A percentile compares a stretch with the other conserved stretches of the same genome.
These are phyloP conservation scores for Ceratobasidium sp. DNA, from an alignment of 1,284 basidiomycete species.

Conservation along the genomic window DNA sequence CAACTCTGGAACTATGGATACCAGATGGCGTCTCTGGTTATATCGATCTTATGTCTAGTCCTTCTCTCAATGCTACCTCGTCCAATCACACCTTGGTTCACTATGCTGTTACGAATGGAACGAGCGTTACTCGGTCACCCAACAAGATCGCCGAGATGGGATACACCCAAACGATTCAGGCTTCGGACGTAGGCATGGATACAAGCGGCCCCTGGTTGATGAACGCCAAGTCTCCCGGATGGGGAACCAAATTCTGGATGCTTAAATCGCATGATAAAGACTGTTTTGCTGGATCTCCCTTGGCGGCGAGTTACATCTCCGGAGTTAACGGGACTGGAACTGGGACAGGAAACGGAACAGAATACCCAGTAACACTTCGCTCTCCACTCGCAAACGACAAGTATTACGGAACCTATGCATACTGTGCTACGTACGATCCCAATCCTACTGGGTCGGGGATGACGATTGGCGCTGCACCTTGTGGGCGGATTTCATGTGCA, in stretches of 20 bases:
- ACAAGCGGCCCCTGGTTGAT: background rate
- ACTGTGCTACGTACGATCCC: conserved; percentile 29
- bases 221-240: conserved; percentile 18
- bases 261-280: conserved; percentile 28
- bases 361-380: conserved; percentile 33
- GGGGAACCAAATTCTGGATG: conserved; percentile 30
- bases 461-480: conserved; percentile 22
- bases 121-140: background rate
- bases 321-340: background rate
- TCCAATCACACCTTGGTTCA: background rate
- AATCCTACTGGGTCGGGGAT: conserved; percentile 16
- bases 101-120: background rate
- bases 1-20: conserved; percentile 5
- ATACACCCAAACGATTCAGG: background rate
- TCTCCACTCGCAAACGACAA: background rate
- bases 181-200: background rate
- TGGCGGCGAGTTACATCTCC: background rate
- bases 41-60: conserved; percentile 5
- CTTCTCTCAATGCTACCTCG: background rate
- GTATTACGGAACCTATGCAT: background rate
- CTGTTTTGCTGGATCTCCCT: conserved; percentile 9
- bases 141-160: conserved; percentile 28
- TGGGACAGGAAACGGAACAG: background rate
- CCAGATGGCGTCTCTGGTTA: conserved; percentile 20
- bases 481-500: conserved; percentile 19